A percentile compares a stretch with the other conserved stretches of the same genome.
Evolutionary conservation across 352 stramenopile genomes (phyloP).

Genomic region (Sclerospora graminicola): DNA sequence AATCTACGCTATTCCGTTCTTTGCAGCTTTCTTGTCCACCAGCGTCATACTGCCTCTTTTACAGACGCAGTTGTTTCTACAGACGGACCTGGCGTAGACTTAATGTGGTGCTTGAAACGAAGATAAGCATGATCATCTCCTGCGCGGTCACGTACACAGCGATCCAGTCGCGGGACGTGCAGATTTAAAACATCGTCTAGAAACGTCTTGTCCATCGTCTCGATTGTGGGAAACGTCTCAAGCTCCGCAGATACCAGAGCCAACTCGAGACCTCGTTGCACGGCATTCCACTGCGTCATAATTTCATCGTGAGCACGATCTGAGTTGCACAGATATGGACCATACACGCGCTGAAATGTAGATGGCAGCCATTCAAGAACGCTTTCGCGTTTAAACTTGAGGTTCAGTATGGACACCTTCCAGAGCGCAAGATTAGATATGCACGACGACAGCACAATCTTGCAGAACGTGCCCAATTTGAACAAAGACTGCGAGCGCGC

Average conservation of each 20-base stretch:
- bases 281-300: constrained; percentile 52
- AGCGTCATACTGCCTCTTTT: constrained; percentile 10
- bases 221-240: constrained; percentile 50
- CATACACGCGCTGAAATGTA: constrained; percentile 68
- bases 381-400: constrained; percentile 56
- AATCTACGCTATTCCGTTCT: no score
- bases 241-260: constrained; percentile 48
- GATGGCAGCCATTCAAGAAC: constrained; percentile 65
- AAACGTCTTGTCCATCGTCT: constrained; percentile 48
- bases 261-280: constrained; percentile 65
- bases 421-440: constrained; percentile 58
- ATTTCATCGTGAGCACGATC: constrained; percentile 71
- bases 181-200: constrained; percentile 71
- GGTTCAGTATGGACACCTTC: constrained; percentile 52
- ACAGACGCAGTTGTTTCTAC: constrained; percentile 1
- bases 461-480: constrained; percentile 56
- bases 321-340: constrained; percentile 60
- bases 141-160: constrained; percentile 66
- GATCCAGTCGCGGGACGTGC: constrained; percentile 70
- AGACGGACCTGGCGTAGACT: constrained; percentile 17
- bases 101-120: constrained; percentile 70
- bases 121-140: constrained; percentile 78
- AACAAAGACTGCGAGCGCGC: constrained; percentile 57
- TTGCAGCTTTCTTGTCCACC: no score
- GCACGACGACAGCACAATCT: constrained; percentile 57